Percentiles rank a stretch among this genome's conserved stretches.
Evolutionary conservation across 2,329 filamentous ascomycete genomes (phyloP).

Genomic region (Penicillium sp.): DNA sequence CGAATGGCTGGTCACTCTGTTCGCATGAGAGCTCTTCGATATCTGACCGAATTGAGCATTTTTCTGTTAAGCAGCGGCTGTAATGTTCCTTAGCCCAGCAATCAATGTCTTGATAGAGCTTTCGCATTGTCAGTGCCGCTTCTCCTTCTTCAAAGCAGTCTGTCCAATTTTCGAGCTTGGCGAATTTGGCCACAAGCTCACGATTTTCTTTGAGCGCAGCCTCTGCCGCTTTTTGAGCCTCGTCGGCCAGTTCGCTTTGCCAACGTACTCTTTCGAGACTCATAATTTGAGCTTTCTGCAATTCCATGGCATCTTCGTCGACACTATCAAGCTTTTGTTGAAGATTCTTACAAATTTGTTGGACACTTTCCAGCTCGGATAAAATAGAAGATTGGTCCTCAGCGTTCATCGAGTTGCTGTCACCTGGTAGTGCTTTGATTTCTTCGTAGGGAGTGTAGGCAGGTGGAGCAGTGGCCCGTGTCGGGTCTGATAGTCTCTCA

Average conservation of each 20-base stretch:
- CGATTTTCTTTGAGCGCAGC: slow-evolving; percentile 1
- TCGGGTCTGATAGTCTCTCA: not conserved
- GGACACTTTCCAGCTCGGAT: not conserved
- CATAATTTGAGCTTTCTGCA: not conserved
- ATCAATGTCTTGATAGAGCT: slow-evolving; percentile 10
- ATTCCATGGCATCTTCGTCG: not conserved
- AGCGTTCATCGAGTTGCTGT: not conserved
- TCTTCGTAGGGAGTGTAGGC: not conserved
- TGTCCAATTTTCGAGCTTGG: slow-evolving; percentile 1
- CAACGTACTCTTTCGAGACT: slow-evolving; percentile 6
- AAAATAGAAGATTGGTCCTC: not conserved
- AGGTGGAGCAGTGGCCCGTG: not conserved
- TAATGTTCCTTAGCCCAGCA: slow-evolving; percentile 16
- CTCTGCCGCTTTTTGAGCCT: not conserved
- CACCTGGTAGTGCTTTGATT: not conserved
- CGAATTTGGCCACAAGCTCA: slow-evolving; percentile 1
- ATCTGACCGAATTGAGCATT: not conserved
- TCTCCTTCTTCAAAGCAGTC: slow-evolving; percentile 16
- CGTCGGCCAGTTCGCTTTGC: slow-evolving; percentile 2
- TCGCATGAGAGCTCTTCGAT: not conserved
- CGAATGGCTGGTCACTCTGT: not conserved
- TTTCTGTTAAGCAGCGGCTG: not conserved
- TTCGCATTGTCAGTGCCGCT: slow-evolving; percentile 3
- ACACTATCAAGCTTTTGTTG: not conserved
- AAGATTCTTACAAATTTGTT: not conserved